Evolutionary conservation across 192 early-diverging fungal species (phyloP).

Genomic region (Coemansia sp.): DNA sequence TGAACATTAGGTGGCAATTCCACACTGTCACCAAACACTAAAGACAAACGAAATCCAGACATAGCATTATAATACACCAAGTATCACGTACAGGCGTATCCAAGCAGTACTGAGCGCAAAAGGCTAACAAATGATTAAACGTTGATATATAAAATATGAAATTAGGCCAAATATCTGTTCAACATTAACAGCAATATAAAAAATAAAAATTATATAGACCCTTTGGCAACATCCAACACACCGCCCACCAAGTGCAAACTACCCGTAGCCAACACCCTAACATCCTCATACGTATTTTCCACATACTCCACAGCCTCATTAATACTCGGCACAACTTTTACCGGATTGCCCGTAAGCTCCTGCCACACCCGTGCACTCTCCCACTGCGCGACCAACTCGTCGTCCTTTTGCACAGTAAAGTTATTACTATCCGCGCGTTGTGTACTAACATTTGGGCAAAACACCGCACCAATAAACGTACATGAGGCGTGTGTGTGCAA

Average conservation of each 20-base stretch:
- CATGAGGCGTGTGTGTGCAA: constrained; percentile 52
- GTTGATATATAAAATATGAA: too few species aligned
- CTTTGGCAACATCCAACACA: constrained; percentile 60
- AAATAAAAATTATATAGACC: constrained; percentile 25
- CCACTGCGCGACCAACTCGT: constrained; percentile 62
- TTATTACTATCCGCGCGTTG: constrained; percentile 67
- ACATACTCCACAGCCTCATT: constrained; percentile 67
- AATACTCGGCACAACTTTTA: constrained; percentile 56
- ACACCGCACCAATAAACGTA: constrained; percentile 61
- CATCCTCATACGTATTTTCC: constrained; percentile 45
- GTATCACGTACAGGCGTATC: too few species aligned
- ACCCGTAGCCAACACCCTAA: constrained; percentile 76
- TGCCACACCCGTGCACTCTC: constrained; percentile 61
- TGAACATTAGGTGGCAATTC: too few species aligned
- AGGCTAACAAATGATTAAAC: too few species aligned
- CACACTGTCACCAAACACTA: too few species aligned
- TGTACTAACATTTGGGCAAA: constrained; percentile 75
- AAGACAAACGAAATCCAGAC: too few species aligned
- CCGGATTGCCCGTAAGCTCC: constrained; percentile 25
- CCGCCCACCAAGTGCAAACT: constrained; percentile 92
- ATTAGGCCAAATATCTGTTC: too few species aligned
- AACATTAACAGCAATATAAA: background rate
- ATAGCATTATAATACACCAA: too few species aligned
- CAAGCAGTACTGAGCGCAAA: too few species aligned
- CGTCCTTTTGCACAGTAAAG: constrained; percentile 63